Base-by-base conservation (phyloP, 179 eudicot species). In the Gypsophila paniculata region DNA sequence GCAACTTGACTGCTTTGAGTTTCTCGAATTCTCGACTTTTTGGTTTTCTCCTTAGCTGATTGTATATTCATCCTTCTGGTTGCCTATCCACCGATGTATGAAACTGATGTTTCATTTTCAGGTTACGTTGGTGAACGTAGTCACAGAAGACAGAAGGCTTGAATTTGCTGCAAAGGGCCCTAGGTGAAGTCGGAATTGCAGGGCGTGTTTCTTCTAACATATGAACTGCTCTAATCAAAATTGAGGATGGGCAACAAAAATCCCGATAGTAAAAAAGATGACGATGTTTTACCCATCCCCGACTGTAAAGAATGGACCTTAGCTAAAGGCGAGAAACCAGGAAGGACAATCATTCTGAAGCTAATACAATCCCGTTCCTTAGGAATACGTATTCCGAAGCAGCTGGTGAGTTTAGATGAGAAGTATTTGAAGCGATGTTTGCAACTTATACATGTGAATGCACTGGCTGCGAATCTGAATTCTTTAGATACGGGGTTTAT, bases 391-490 rank as follows among this genome's bases (percentile, higher is more conserved):
- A 79, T 87, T 18, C 97, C 97, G 1, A 89, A 79, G 66, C 87
- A 88, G 68, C 69, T 94, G 14, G 75, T 86, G 36, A 80, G 86
- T 78, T 61, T 82, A 19, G 97, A 91, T 15, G 99, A 91, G 70
- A 86, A 80, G 78, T 88, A 85, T 77, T 72, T 88, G 61, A 83
- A 85, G 59, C 81, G 76, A 66, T 88, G 99, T 84, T 85, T 94
- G 66, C 86, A 88, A 54, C 54, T 74, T 52, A 86, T 91, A 77
- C 87, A 87, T 54, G 53, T 78, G 12, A 82, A 69, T 73, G 88
- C 89, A 61, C 21, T 81, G 8, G 74, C 76, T 8, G 65, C 74
- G 13, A 72, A 49, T 51, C 39, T 75, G 72, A 59, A 61, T 72
- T 73, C 82, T n/a, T 69, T 79, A 21, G 72, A 85, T 52, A 57